Base-by-base conservation (phyloP, 495 filamentous ascomycete genomes). In the Xylaria nigripes region DNA sequence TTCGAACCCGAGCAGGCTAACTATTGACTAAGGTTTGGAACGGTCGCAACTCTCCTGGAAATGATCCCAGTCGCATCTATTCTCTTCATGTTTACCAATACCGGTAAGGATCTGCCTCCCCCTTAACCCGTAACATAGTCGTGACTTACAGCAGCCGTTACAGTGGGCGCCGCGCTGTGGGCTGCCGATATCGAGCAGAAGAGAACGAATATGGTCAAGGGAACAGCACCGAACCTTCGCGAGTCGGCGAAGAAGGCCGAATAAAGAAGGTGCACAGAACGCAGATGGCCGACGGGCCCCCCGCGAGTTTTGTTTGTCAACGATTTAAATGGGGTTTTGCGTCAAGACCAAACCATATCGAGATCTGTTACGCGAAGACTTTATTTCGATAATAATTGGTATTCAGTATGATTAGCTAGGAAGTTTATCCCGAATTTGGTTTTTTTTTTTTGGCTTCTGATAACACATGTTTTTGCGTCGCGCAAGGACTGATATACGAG, bases 81-180 rank as follows among this genome's bases (percentile, higher is more conserved):
- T 40, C 74, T 89, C 40, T 95, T 96, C 66, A 73, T 86, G 8
- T 96, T 95, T 60, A 95, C 89, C 2, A 96, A 95, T 66, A 85
- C 87, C 9, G 88, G 78, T 75, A 70, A 57, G 73, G 34, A 6
- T 34, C 53, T 24, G n/a, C 23, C 4, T 46, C 2, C 13, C 2
- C 32, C 13, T 24, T 22, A 25, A 13, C 19, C 32, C 24, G 53
- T 34, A 43, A 12, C 34, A 51, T 27, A 25, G 34, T 2, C 5
- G 9, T 23, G 21, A 54, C 61, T 72, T 30, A 73, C 60, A 49
- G 30, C 21, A 47, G 16, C 15, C 25, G 51, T 27, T 21, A 50
- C 55, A 74, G 75, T 92, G 46, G 93, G 92, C 0, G 93, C 93
- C 22, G 93, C 90, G 18, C 73, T 98, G 24, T 98, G 90, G 90